Percentiles rank a stretch among this genome's conserved stretches.
These are phyloP conservation scores for Trichoderma hamatum DNA, from an alignment of 2,329 filamentous ascomycete species.

Conservation along the genomic window DNA sequence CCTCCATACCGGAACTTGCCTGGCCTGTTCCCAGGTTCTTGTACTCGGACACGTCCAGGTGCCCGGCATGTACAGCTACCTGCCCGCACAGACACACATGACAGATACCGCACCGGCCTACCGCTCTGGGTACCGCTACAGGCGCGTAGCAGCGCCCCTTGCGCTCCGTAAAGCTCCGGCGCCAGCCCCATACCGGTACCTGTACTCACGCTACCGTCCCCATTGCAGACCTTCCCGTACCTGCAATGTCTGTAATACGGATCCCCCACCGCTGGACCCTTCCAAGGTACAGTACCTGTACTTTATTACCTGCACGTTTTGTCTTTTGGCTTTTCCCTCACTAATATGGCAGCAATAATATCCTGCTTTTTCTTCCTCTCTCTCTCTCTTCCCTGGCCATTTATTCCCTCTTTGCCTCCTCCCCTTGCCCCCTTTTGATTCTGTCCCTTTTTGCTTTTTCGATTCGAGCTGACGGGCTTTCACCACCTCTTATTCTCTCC, in stretches of 20 bases:
- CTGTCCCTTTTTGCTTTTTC: constrained; percentile 25
- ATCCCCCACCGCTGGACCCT: background rate
- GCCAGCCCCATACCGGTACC: constrained; percentile 19
- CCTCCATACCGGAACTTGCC: constrained; percentile 9
- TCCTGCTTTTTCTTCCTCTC: constrained; percentile 19
- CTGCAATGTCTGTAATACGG: background rate
- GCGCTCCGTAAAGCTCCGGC: constrained; percentile 20
- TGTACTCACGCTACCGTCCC: background rate
- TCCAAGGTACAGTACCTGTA: background rate
- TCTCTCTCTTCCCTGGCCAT: constrained; percentile 5
- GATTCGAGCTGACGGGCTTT: background rate
- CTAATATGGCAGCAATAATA: constrained; percentile 24
- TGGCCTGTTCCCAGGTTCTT: background rate
- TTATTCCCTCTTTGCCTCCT: constrained; percentile 28
- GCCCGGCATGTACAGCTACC: background rate
- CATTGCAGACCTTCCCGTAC: background rate
- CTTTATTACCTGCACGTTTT: constrained; percentile 1
- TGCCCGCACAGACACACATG: background rate
- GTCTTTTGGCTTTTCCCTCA: constrained; percentile 10
- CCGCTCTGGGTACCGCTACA: constrained; percentile 6
- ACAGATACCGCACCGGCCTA: background rate
- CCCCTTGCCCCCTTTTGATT: constrained; percentile 29
- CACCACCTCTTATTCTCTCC: background rate
- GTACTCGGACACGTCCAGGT: background rate
- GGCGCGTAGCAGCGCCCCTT: constrained; percentile 8